Evolutionary conservation across 208 protist genomes (phyloP).

Genomic region (Leishmania tarentolae): DNA sequence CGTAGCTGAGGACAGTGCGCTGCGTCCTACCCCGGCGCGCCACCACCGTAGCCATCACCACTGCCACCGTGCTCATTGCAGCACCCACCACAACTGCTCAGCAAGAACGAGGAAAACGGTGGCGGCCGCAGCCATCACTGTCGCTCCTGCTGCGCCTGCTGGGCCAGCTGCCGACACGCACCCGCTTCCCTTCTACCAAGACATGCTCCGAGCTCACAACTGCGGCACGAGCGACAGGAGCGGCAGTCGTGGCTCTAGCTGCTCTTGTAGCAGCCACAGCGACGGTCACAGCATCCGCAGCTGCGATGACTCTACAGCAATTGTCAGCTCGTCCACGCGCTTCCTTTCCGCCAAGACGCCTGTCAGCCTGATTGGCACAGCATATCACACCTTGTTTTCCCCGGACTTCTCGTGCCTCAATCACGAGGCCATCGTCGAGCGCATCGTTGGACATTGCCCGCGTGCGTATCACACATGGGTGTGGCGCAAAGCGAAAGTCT

Average conservation of each 20-base stretch:
- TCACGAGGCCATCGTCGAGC: conserved; percentile 36
- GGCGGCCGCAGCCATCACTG: background rate
- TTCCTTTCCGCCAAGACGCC: conserved; percentile 9
- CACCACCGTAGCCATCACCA: background rate
- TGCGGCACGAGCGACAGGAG: background rate
- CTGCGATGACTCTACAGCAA: conserved; percentile 1
- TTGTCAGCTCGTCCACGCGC: background rate
- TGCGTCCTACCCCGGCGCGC: background rate
- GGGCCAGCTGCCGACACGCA: background rate
- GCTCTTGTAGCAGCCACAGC: background rate
- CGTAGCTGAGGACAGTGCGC: background rate
- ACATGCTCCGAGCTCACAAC: background rate
- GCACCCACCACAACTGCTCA: background rate
- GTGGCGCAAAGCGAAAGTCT: conserved; percentile 45
- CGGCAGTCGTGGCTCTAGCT: no score
- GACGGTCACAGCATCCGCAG: background rate
- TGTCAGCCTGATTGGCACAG: conserved; percentile 37
- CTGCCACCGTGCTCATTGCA: background rate
- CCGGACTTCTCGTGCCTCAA: conserved; percentile 28
- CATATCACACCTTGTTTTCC: conserved; percentile 61
- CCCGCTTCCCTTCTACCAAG: background rate
- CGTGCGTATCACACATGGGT: conserved; percentile 38
- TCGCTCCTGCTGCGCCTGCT: background rate
- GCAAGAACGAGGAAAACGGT: background rate
- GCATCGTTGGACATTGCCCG: conserved; percentile 35